A percentile compares a stretch with the other conserved stretches of the same genome.
Evolutionary conservation across 768 basidiomycete genomes (phyloP).

Genomic region (Pholiota microspora): DNA sequence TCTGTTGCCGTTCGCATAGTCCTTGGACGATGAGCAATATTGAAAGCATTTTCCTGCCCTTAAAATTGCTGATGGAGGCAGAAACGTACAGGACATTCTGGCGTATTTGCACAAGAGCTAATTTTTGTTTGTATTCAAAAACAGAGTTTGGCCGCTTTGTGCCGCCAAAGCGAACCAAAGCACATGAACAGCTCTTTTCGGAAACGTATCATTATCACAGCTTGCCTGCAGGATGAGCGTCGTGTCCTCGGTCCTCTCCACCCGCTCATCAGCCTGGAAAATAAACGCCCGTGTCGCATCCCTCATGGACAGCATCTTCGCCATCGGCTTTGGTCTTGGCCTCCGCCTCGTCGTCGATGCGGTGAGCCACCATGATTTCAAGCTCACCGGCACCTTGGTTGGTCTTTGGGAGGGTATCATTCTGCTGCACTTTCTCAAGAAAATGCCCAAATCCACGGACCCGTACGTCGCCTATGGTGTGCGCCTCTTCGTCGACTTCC

Average conservation of each 20-base stretch:
- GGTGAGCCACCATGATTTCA: conserved; percentile 47
- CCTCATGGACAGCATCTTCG: conserved; percentile 67
- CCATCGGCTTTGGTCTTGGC: conserved; percentile 65
- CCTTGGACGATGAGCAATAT: no score
- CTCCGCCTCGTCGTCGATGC: conserved; percentile 61
- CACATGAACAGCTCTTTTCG: conserved; percentile 9
- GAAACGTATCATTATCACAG: conserved; percentile 13
- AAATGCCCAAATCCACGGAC: conserved; percentile 62
- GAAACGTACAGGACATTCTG: not conserved
- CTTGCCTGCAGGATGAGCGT: conserved; percentile 25
- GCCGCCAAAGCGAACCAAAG: not conserved
- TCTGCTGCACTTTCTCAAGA: conserved; percentile 67
- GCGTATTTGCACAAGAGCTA: not conserved
- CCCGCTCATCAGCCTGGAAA: conserved; percentile 27
- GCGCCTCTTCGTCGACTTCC: conserved; percentile 70
- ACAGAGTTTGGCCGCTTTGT: not conserved
- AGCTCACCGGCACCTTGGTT: conserved; percentile 60
- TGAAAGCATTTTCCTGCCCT: no score
- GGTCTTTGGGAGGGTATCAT: conserved; percentile 82
- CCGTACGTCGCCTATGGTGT: conserved; percentile 68
- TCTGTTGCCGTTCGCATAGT: not conserved
- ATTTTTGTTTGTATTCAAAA: conserved; percentile 1
- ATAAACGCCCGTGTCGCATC: conserved; percentile 33
- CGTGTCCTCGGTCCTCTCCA: conserved; percentile 36
- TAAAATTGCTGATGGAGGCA: no score